A percentile compares a stretch with the other conserved stretches of the same genome.
Conservation (phyloP, 2,329 filamentous ascomycete genomes). For the Karstenula rhodostoma region DNA sequence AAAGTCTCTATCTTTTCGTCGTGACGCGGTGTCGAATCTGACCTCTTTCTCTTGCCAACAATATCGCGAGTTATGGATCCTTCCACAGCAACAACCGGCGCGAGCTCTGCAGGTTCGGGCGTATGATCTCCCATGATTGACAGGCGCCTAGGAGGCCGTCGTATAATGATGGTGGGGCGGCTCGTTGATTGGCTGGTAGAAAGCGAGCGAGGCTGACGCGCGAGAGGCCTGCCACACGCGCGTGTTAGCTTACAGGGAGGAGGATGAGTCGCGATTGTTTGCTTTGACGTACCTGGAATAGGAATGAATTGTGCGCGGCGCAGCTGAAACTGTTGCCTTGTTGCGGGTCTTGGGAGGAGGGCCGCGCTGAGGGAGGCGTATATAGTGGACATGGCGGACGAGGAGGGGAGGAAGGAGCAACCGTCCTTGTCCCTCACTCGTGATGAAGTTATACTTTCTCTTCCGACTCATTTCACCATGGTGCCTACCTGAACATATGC, state of each 20-base stretch:
- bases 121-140: constrained; percentile 5
- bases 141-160: constrained; percentile 9
- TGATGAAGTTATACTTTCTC: background rate
- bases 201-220: constrained; percentile 1
- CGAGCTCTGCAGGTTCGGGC: background rate
- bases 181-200: constrained; percentile 14
- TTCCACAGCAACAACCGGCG: background rate
- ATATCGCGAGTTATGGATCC: too few species aligned
- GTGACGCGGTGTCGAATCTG: background rate
- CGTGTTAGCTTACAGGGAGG: background rate
- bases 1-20: background rate
- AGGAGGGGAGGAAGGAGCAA: background rate
- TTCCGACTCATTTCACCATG: background rate
- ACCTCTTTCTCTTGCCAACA: background rate
- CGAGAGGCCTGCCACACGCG: constrained; percentile 11
- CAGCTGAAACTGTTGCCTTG: constrained; percentile 34
- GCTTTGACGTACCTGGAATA: constrained; percentile 7
- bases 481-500: background rate
- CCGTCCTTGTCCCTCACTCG: background rate
- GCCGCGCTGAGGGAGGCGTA: constrained; percentile 15
- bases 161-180: background rate
- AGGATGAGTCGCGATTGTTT: background rate
- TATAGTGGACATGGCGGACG: constrained; percentile 21
- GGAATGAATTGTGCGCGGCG: constrained; percentile 1
- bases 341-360: constrained; percentile 10